Evolutionary conservation across 352 stramenopile genomes (phyloP), one percentile per base, ranked within the genome.

Genomic region (Achlya hypogyna): DNA sequence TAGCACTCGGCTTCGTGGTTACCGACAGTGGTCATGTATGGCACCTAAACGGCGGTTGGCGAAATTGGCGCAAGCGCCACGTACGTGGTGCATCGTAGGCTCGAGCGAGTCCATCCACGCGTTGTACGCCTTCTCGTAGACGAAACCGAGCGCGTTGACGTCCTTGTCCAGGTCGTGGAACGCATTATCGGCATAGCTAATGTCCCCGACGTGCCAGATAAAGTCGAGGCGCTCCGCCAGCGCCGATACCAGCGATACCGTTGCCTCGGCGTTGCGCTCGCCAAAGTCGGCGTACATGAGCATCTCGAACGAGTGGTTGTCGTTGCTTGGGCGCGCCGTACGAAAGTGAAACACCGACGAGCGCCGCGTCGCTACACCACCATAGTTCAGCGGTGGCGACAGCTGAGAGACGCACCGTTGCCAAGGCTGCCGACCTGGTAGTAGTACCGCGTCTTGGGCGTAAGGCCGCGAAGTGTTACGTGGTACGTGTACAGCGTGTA

Each of bases 1-100:
- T 94, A 80, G 66, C 87, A 96, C 68, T 96, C 86, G 10, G 85
- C 84, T 54, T 96, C 88, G 72, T 96, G 88, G 72, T 96, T 96
- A 25, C 87, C 87, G 3, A 86, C 74, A 5, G 79, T 34, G 18
- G 91, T 82, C 86, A 96, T 95, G 76, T 93, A 96, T 28, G 88
- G 85, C 42, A 88, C 56, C 16, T 70, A 60, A 10, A 25, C 32
- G 18, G 68, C 73, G n/a, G 72, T 73, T 16, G 6, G 6, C n/a
- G 4, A 52, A 64, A 14, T 29, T 23, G 12, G 2, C 25, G 16
- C 22, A 51, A 27, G 14, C 5, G n/a, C n/a, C 9, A 51, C 40
- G 2, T 53, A 67, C 60, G 28, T 59, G 25, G n/a, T 52, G 70
- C 78, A 84, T 87, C 51, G 82, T 42, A 1, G 79, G 72, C 32